Conservation (phyloP, 768 basidiomycete genomes). For the Termitomyces sp. region DNA sequence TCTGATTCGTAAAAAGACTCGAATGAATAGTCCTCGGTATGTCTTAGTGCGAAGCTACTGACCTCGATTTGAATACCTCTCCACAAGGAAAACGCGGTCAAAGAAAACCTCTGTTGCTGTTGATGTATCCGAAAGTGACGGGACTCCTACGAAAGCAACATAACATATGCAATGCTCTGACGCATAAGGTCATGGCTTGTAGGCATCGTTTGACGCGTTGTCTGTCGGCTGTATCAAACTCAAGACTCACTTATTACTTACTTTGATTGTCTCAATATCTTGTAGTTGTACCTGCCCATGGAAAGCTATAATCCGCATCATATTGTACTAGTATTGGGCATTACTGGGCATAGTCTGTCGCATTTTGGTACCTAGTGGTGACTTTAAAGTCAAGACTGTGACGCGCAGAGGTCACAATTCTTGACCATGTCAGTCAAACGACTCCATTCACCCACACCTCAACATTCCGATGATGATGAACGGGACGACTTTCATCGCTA, state of each 20-base stretch:
- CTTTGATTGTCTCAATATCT: background rate
- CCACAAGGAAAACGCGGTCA: conserved; percentile 7
- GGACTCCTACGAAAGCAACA: background rate
- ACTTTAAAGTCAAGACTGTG: background rate
- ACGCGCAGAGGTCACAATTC: background rate
- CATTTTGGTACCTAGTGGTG: background rate
- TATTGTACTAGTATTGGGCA: background rate
- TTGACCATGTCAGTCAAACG: conserved; percentile 11
- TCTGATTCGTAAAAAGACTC: conserved; percentile 21
- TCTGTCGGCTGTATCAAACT: background rate
- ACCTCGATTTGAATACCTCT: background rate
- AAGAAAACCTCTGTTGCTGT: background rate
- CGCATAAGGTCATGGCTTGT: background rate
- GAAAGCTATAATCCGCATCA: background rate
- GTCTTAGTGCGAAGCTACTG: background rate
- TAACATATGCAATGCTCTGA: background rate
- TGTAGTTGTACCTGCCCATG: background rate
- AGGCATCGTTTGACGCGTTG: background rate
- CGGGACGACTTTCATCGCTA: conserved; percentile 14
- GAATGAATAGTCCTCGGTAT: conserved; percentile 22
- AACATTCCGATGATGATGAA: conserved; percentile 8
- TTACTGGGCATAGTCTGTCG: background rate
- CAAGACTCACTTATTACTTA: background rate
- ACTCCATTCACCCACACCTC: conserved; percentile 21
- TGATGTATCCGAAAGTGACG: background rate